Base-by-base conservation (phyloP, 2,329 filamentous ascomycete species). In the Dactylonectria macrodidyma region DNA sequence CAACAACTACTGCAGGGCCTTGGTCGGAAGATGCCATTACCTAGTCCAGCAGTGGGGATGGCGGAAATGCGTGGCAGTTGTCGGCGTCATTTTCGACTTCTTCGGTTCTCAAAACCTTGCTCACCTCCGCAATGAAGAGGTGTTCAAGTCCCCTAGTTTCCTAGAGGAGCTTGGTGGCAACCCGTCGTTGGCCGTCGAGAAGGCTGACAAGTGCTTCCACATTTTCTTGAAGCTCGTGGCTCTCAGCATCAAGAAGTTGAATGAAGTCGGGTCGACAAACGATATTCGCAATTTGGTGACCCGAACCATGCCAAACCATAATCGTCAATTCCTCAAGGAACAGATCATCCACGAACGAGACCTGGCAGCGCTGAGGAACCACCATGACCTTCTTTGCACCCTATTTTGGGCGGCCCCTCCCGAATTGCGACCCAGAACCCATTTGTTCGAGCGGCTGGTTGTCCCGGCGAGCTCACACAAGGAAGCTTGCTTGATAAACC, bases 21-120 rank as follows among this genome's bases (percentile, higher is more conserved):
- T 91, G 5, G 80, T 92, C 36, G 84, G 84, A 19, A 87, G 91
- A 34, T 92, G 90, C 68, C 86, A 92, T 74, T 87, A 88, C 74
- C 83, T 92, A 10, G 87, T 91, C 54, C 82, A 86, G 65, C 86
- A 90, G 77, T 93, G 91, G 91, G 89, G 89, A 4, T 92, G 91
- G 91, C 83, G 83, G 44, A 88, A 83, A 67, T 88, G 86, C 71
- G 87, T 86, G 54, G 81, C 84, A 11, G 84, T 92, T 14, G 81
- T 92, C 36, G 89, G 90, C 1, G 82, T 86, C 2, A 86, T 92
- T 3, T 92, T 92, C 69, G 90, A 92, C 77, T 92, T 92, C 74
- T 92, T 92, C 71, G 90, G 89, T 10, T 86, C 86, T 2, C 88
- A 90, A 69, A 85, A 88, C 52, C 83, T 92, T 11, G 85, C 86